A percentile compares a stretch with the other conserved stretches of the same genome.
phyloP scores from a whole-genome alignment of 2,329 filamentous ascomycete species.

The Calonectria leucothoes region DNA sequence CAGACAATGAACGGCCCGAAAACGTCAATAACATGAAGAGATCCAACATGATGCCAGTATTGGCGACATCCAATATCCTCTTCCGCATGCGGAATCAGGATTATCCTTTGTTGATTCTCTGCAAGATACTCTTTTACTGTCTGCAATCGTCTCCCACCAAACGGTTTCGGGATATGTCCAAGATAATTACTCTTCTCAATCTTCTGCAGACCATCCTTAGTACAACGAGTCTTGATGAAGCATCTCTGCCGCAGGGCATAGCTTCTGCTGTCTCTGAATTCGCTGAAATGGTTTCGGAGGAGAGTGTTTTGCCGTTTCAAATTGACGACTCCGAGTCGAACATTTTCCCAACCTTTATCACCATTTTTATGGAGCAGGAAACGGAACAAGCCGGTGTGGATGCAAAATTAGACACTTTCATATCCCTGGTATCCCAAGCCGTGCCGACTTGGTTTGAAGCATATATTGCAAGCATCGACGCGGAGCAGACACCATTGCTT shows the following conservation, averaged over 20 bases:
- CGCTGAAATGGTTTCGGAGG: neutral
- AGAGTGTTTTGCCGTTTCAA: neutral
- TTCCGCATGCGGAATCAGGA: neutral
- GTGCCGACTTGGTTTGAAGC: neutral
- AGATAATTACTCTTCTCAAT: neutral
- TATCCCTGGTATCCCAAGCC: neutral
- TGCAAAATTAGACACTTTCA: neutral
- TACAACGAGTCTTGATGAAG: neutral
- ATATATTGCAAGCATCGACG: neutral
- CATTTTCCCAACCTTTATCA: neutral
- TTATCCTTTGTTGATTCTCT: neutral
- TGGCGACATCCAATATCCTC: neutral
- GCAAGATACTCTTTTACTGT: neutral
- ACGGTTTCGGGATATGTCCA: neutral
- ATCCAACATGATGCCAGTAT: neutral
- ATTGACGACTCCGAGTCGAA: neutral
- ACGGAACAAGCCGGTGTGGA: neutral
- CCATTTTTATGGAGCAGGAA: neutral
- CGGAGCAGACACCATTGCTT: neutral
- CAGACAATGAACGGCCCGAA: neutral
- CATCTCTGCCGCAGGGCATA: neutral
- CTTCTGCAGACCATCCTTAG: neutral
- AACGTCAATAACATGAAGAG: neutral
- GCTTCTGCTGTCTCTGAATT: neutral
- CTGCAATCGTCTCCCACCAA: neutral